These are phyloP conservation scores for Pilaira anomala DNA, from an alignment of 192 early-diverging fungal genomes.

Conservation along the genomic window DNA sequence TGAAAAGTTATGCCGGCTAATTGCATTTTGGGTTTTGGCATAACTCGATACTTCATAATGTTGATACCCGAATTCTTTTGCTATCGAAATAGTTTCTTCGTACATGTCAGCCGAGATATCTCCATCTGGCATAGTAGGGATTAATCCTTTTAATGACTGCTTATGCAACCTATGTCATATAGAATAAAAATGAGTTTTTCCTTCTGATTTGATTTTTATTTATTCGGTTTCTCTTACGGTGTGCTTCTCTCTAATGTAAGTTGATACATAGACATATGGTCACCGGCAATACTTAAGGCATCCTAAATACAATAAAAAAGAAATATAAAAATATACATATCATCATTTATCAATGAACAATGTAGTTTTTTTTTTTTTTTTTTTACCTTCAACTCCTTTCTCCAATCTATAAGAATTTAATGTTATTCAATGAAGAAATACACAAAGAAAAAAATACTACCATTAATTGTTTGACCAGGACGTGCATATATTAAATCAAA, in stretches of 20 bases:
- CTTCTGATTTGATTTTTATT: neutral
- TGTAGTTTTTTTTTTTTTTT: neutral
- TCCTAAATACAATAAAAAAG: constrained; percentile 18
- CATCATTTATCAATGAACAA: neutral
- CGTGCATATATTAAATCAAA: constrained; percentile 57
- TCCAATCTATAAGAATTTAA: neutral
- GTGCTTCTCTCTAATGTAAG: constrained; percentile 51
- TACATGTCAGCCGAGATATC: constrained; percentile 53
- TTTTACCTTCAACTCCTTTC: neutral
- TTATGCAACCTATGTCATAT: constrained; percentile 44
- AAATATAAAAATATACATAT: neutral
- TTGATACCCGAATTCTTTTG: constrained; percentile 35
- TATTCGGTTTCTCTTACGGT: constrained; percentile 42
- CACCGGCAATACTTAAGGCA: constrained; percentile 43
- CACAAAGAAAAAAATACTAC: neutral
- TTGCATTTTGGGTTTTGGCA: constrained; percentile 36
- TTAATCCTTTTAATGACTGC: constrained; percentile 30
- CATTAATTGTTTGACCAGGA: constrained; percentile 38
- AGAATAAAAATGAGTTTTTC: neutral
- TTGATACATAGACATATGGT: constrained; percentile 55
- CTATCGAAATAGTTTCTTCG: constrained; percentile 43
- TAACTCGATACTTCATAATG: constrained; percentile 62
- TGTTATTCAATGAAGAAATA: neutral
- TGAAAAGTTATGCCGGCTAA: constrained; percentile 49
- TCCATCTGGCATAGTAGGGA: constrained; percentile 27